Percentiles rank a stretch among this genome's conserved stretches.
Conservation (phyloP, 2,329 filamentous ascomycete species). For the Ophiostoma angusticollis region DNA sequence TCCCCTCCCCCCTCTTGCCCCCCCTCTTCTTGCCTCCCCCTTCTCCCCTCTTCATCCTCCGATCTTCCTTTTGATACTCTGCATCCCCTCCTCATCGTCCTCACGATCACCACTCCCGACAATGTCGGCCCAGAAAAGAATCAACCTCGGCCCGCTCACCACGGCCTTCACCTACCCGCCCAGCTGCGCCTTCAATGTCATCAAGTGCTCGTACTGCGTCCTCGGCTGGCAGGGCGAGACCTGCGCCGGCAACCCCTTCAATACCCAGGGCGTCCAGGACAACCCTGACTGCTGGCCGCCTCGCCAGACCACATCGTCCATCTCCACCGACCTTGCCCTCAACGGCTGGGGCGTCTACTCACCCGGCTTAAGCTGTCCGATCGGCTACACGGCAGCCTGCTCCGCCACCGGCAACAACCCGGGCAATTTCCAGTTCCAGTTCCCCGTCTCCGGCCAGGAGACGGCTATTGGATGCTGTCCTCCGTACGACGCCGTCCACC, state of each 20-base stretch:
- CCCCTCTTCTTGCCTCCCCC: too few relatives aligned
- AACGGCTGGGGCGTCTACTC: conserved; percentile 16
- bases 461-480: conserved; percentile 24
- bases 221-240: conserved; percentile 14
- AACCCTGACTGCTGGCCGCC: conserved; percentile 16
- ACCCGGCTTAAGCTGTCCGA: conserved; percentile 13
- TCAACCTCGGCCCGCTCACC: conserved; percentile 14
- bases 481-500: conserved; percentile 2
- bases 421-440: conserved; percentile 18
- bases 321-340: conserved; percentile 7
- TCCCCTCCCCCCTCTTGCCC: too few relatives aligned
- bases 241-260: conserved; percentile 9
- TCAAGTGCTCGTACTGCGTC: conserved; percentile 12
- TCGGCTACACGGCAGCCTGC: conserved; percentile 14
- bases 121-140: not conserved
- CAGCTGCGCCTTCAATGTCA: conserved; percentile 14
- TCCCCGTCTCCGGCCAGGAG: conserved; percentile 16
- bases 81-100: too few relatives aligned
- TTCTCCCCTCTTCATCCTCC: too few relatives aligned
- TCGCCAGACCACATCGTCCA: not conserved
- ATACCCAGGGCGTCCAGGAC: conserved; percentile 9
- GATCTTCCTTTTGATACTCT: too few relatives aligned
- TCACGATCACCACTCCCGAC: too few relatives aligned
- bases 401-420: conserved; percentile 11
- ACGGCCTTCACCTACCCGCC: conserved; percentile 12